Evolutionary conservation across 176 grass and related monocot genomes (phyloP), one percentile per base, ranked within the genome.

Genomic region (Microstegium vimineum): DNA sequence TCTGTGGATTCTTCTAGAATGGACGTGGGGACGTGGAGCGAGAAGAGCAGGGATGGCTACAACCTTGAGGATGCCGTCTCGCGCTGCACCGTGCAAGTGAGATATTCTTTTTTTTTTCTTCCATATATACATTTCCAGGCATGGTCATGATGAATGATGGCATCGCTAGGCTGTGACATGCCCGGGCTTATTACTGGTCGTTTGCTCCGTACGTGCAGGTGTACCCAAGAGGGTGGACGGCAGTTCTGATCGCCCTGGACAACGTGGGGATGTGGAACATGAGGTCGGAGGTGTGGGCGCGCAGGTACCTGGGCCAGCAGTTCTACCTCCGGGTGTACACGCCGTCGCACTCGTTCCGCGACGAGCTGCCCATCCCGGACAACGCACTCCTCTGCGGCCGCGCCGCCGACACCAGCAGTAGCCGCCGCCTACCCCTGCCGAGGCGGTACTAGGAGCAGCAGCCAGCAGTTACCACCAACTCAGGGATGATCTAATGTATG

Each of bases 241-340:
- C 92, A 1, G 69, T 94, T 51, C 81, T 92, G 27, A 66, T 97
- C 3, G 81, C 88, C 8, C 52, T 98, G 20, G 95, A 98, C 75
- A 98, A 93, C 47, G 86, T 88, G 16, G 95, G 92, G 1, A 93
- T 94, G 92, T 93, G 92, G 95, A 98, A 93, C 63, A 0, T 97
- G 49, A 82, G 95, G 73, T 87, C 92, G 12, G 86, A 94, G 86
- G 75, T 86, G 18, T 97, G 95, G 95, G 3, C 60, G 10, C 92
- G 92, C 17, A 80, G 86, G 56, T 93, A 93, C 73, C 86, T 93
- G 2, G 92, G 92, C 20, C 95, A 94, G 78, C 92, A 98, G 65
- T 91, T 98, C 71, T 98, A 94, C 74, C 68, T 98, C 83, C 84
- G 95, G 1, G 90, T 94, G 64, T 97, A 92, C 60, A 90, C 92